These are phyloP conservation scores for Esteya vermicola DNA, from an alignment of 2,329 filamentous ascomycete species.

Conservation along the genomic window DNA sequence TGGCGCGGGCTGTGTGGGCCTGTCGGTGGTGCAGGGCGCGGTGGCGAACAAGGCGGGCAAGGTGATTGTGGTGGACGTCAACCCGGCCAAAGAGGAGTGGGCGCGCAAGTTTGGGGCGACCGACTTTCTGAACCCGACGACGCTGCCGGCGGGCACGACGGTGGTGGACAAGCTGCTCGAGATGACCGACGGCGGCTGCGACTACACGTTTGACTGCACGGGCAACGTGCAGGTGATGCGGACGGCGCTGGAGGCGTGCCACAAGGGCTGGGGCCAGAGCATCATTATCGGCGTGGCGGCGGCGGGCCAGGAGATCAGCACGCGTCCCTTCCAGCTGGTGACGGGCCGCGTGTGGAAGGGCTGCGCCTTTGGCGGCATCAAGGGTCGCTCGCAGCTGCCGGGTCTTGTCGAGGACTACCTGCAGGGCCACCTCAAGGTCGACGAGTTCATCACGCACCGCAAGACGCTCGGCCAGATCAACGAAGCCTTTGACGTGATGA, in stretches of 20 bases:
- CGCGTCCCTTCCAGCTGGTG: constrained; percentile 89
- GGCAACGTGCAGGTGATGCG: constrained; percentile 95
- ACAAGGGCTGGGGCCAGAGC: constrained; percentile 98
- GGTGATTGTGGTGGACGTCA: constrained; percentile 65
- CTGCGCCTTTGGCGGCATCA: constrained; percentile 95
- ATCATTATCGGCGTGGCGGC: constrained; percentile 97
- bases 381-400: constrained; percentile 85
- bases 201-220: constrained; percentile 99
- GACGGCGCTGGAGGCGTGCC: constrained; percentile 88
- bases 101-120: constrained; percentile 88
- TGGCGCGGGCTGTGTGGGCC: constrained; percentile 87
- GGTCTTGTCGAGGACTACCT: constrained; percentile 83
- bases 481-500: constrained; percentile 79
- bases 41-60: constrained; percentile 67
- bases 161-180: constrained; percentile 89
- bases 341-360: constrained; percentile 97
- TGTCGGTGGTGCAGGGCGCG: constrained; percentile 89
- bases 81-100: constrained; percentile 86
- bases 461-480: constrained; percentile 76
- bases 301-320: constrained; percentile 89
- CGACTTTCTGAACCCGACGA: constrained; percentile 86
- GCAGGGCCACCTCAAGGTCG: constrained; percentile 82
- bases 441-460: constrained; percentile 98
- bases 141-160: constrained; percentile 55
- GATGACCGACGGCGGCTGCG: constrained; percentile 94